Evolutionary conservation across 257 asterid species (phyloP).

Genomic region (Petunia secreta): DNA sequence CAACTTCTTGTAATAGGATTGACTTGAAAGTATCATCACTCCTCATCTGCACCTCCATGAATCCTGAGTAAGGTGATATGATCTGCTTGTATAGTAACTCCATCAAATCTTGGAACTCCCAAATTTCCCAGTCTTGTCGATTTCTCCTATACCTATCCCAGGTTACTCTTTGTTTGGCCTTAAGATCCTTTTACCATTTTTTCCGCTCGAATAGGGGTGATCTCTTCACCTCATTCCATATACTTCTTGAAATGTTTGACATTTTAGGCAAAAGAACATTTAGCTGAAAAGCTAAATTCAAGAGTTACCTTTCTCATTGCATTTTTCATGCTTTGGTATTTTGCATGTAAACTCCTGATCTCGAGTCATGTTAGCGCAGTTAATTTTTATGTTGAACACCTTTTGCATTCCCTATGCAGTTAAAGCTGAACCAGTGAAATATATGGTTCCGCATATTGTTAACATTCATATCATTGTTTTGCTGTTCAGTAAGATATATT

Average conservation of each 20-base stretch:
- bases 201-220: not conserved
- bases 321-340: constrained; percentile 2
- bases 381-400: not conserved
- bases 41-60: no score
- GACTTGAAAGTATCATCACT: no score
- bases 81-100: no score
- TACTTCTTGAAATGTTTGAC: not conserved
- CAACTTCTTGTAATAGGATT: no score
- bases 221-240: constrained; percentile 15
- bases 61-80: no score
- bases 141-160: no score
- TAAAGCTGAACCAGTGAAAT: constrained; percentile 17
- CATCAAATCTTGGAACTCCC: no score
- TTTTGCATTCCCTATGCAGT: constrained; percentile 8
- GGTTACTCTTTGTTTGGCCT: not conserved
- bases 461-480: not conserved
- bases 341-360: not conserved
- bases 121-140: no score
- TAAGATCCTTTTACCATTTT: constrained; percentile 5
- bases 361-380: not conserved
- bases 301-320: constrained; percentile 16
- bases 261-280: not conserved
- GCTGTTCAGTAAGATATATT: constrained; percentile 10
- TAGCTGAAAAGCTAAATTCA: not conserved
- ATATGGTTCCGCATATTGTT: not conserved